Evolutionary conservation across 2,329 filamentous ascomycete species (phyloP).

Genomic region (Mycocentrospora acerina): DNA sequence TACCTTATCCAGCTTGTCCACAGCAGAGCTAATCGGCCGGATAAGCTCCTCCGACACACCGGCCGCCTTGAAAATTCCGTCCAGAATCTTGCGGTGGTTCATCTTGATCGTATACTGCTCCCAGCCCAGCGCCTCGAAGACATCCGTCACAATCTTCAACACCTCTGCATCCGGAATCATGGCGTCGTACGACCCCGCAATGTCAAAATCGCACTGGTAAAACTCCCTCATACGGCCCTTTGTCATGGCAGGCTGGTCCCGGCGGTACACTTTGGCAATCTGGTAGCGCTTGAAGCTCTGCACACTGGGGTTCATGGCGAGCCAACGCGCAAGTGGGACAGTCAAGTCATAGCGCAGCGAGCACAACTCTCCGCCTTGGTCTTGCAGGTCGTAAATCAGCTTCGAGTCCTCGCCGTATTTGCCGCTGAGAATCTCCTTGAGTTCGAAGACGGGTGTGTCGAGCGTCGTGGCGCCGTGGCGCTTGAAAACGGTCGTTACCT

Average conservation of each 20-base stretch:
- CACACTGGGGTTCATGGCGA: slow-evolving; percentile 84
- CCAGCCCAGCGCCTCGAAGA: slow-evolving; percentile 80
- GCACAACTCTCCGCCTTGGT: slow-evolving; percentile 83
- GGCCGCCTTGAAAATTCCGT: slow-evolving; percentile 88
- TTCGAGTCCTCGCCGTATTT: slow-evolving; percentile 94
- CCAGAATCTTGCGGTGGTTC: slow-evolving; percentile 92
- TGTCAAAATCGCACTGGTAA: slow-evolving; percentile 97
- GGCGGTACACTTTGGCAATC: slow-evolving; percentile 86
- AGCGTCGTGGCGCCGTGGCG: slow-evolving; percentile 41
- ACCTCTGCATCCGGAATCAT: slow-evolving; percentile 95
- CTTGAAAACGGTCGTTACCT: slow-evolving; percentile 39
- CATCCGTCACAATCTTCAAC: slow-evolving; percentile 78
- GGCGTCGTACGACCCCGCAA: slow-evolving; percentile 78
- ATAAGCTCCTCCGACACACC: slow-evolving; percentile 87
- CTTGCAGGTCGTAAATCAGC: slow-evolving; percentile 85
- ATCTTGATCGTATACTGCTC: slow-evolving; percentile 83
- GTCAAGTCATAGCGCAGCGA: slow-evolving; percentile 86
- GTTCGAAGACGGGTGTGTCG: slow-evolving; percentile 74
- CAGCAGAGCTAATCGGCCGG: slow-evolving; percentile 84
- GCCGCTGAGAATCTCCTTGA: slow-evolving; percentile 81
- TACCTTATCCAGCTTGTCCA: slow-evolving; percentile 93
- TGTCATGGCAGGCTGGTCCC: slow-evolving; percentile 76
- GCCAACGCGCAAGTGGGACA: slow-evolving; percentile 86
- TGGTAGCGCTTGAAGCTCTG: slow-evolving; percentile 91
- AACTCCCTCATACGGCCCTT: slow-evolving; percentile 95